These are phyloP conservation scores for Chalara sp. DNA, from an alignment of 2,329 filamentous ascomycete species.

Conservation along the genomic window DNA sequence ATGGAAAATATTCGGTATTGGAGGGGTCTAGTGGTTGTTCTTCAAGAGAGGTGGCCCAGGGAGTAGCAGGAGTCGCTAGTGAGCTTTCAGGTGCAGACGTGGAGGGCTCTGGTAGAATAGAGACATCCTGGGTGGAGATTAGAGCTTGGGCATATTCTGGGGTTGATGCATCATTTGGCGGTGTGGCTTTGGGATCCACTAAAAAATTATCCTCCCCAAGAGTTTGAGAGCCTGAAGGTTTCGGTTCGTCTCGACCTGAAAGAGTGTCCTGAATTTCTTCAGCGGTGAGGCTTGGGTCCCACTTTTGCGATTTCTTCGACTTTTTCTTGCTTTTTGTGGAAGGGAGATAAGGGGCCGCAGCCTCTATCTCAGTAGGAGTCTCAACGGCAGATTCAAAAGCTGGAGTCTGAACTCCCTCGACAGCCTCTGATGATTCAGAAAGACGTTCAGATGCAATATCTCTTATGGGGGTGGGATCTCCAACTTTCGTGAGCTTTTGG, in stretches of 20 bases:
- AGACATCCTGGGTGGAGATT: too few species aligned
- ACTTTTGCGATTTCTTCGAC: slow-evolving; percentile 11
- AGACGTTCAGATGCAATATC: too few species aligned
- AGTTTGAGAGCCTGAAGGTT: too few species aligned
- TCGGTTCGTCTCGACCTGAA: too few species aligned
- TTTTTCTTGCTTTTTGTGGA: slow-evolving; percentile 11
- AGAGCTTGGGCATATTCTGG: too few species aligned
- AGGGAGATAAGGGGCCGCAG: too few species aligned
- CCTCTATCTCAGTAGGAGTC: too few species aligned
- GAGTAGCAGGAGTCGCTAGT: slow-evolving; percentile 14
- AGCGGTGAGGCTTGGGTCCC: not conserved
- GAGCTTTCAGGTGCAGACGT: slow-evolving; percentile 16
- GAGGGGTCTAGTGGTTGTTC: slow-evolving; percentile 3
- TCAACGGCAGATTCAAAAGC: slow-evolving; percentile 3
- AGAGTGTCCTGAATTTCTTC: not conserved
- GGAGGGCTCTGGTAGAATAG: not conserved
- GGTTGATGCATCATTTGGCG: too few species aligned
- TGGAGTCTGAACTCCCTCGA: slow-evolving; percentile 5
- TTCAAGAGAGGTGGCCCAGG: slow-evolving; percentile 1
- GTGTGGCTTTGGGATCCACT: too few species aligned
- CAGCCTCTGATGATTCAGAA: slow-evolving; percentile 5
- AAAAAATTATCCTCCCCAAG: too few species aligned
- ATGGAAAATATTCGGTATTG: slow-evolving; percentile 12
- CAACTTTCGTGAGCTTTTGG: too few species aligned
- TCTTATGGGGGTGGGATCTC: too few species aligned